Evolutionary conservation across 2,329 filamentous ascomycete genomes (phyloP).

Genomic region (Ophiognomonia clavigignenti-juglandacearum): DNA sequence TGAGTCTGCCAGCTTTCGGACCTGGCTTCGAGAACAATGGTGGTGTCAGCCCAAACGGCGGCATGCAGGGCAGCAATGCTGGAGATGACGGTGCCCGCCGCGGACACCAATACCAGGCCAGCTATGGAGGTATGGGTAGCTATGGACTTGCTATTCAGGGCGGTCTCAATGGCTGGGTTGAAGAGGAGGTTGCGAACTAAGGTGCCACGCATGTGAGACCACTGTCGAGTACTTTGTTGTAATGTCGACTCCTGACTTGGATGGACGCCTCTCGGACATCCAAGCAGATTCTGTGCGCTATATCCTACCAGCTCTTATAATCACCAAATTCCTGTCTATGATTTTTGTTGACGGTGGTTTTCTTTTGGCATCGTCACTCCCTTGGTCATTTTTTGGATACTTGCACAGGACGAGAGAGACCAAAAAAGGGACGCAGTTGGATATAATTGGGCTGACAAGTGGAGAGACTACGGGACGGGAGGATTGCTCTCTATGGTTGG

Average conservation of each 20-base stretch:
- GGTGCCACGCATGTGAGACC: slow-evolving; percentile 11
- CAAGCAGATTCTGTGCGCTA: slow-evolving; percentile 13
- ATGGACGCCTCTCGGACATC: slow-evolving; percentile 11
- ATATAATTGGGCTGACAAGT: slow-evolving; percentile 1
- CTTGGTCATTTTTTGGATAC: not conserved
- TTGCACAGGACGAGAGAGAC: not conserved
- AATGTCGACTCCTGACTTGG: slow-evolving; percentile 20
- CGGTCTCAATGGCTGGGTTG: slow-evolving; percentile 62
- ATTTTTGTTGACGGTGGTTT: slow-evolving; percentile 13
- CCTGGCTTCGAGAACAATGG: slow-evolving; percentile 57
- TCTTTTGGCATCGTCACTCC: slow-evolving; percentile 5
- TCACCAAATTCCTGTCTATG: slow-evolving; percentile 16
- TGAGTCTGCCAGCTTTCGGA: slow-evolving; percentile 74
- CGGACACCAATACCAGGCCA: slow-evolving; percentile 62
- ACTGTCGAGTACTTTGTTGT: slow-evolving; percentile 19
- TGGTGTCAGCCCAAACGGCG: slow-evolving; percentile 45
- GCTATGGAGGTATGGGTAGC: slow-evolving; percentile 54
- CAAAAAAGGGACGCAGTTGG: not conserved
- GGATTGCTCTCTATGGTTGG: not conserved
- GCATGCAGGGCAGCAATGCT: slow-evolving; percentile 40
- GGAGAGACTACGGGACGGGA: not conserved
- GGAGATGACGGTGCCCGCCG: slow-evolving; percentile 49
- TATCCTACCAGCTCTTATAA: slow-evolving; percentile 13
- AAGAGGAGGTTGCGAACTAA: slow-evolving; percentile 61
- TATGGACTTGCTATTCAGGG: slow-evolving; percentile 61